A percentile compares a stretch with the other conserved stretches of the same genome.
phyloP scores from a whole-genome alignment of 352 stramenopile species.

The Phytopythium cucurbitacearum region DNA sequence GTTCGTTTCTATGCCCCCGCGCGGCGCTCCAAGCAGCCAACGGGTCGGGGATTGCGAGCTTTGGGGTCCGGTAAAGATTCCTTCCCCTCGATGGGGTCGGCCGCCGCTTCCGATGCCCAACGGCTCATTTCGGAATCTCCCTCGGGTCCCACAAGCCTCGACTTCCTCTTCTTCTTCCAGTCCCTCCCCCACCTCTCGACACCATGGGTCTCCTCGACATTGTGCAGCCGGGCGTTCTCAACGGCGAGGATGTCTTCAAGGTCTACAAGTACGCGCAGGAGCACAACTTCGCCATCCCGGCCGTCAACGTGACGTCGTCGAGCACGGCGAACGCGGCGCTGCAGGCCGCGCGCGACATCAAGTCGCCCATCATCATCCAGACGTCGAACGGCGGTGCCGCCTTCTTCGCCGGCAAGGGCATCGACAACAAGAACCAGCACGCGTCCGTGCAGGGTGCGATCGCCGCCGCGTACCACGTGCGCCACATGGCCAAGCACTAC shows the following conservation, averaged over 20 bases:
- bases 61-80: background rate
- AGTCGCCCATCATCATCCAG: constrained; percentile 97
- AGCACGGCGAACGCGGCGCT: constrained; percentile 96
- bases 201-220: constrained; percentile 84
- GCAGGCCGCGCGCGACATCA: constrained; percentile 95
- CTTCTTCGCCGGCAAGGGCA: constrained; percentile 96
- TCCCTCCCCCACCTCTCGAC: background rate
- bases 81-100: background rate
- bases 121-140: constrained; percentile 30
- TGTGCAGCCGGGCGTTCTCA: constrained; percentile 82
- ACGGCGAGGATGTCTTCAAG: constrained; percentile 84
- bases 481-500: constrained; percentile 96
- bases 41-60: background rate
- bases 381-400: constrained; percentile 97
- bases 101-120: background rate
- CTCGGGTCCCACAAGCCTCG: constrained; percentile 17
- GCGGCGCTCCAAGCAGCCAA: constrained; percentile 11
- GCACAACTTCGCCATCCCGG: constrained; percentile 96
- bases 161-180: background rate
- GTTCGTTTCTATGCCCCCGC: constrained; percentile 8
- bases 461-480: constrained; percentile 94
- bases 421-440: constrained; percentile 94
- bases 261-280: constrained; percentile 93
- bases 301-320: constrained; percentile 96
- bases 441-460: constrained; percentile 73